Base-by-base conservation (phyloP, 164 flowering plant species). In the Tinospora cordifolia region DNA sequence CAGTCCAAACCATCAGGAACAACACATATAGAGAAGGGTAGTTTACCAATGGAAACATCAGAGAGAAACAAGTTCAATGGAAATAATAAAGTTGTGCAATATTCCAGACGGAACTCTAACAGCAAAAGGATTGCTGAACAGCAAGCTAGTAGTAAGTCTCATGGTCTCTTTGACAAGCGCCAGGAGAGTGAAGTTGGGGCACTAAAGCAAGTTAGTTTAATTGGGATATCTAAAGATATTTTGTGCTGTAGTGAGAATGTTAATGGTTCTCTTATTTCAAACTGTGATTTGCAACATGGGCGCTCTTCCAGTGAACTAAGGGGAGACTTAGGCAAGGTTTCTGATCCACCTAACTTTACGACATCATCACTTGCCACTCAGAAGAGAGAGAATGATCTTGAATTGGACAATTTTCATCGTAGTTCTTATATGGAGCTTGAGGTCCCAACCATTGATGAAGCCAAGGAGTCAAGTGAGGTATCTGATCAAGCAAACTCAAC, bases 71-170 rank as follows among this genome's bases (percentile, higher is more conserved):
- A 46, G 54, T 75, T 66, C 47, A 54, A 51, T 63, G 76, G 75
- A 26, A 85, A 79, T 66, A 70, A 62, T 51, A 77, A 72, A 54
- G 15, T 81, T 30, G 75, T 88, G 68, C 87, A 84, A 71, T 88
- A 92, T 76, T 77, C 84, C 26, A 85, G 93, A 72, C 84, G 81
- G 75, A 87, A 67, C 13, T 58, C 36, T 46, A 82, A 74, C 78
- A 22, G 40, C 9, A 78, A 77, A 68, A 54, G 63, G 36, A 66
- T 71, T 49, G 41, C 19, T 75, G 46, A 77, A 27, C 69, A 70
- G 19, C 71, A 69, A 44, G 76, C 64, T 25, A 72, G 63, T 66
- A 40, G 40, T 34, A 22, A n/a, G n/a, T 3, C 67, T 49, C 44
- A 59, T 67, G 73, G 59, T 57, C 25, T 14, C 51, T 65, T 76